Conservation (phyloP, 495 filamentous ascomycete genomes). For the Haplographium delicatum region DNA sequence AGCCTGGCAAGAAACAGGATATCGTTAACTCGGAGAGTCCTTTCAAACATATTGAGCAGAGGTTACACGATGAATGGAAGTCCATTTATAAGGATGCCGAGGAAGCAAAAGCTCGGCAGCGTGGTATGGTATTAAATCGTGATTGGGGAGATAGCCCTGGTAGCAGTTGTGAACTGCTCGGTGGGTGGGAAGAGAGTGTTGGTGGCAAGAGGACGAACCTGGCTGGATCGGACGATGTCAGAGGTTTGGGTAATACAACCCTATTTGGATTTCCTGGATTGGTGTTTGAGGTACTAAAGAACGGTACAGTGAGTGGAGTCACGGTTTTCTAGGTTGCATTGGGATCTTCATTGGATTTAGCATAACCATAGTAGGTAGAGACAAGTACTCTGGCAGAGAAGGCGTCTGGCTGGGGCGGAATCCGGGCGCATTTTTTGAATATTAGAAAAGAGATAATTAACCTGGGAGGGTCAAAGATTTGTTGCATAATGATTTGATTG, state of each 20-base stretch:
- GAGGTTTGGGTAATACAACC: slow-evolving; percentile 72
- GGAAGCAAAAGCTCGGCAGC: slow-evolving; percentile 58
- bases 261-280: slow-evolving; percentile 91
- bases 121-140: slow-evolving; percentile 82
- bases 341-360: slow-evolving; percentile 1
- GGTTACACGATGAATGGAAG: slow-evolving; percentile 68
- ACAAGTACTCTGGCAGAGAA: too few relatives aligned
- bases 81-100: slow-evolving; percentile 54
- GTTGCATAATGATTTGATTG: too few relatives aligned
- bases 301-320: slow-evolving; percentile 79
- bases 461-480: too few relatives aligned
- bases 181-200: slow-evolving; percentile 79
- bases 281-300: slow-evolving; percentile 93
- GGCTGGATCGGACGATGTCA: slow-evolving; percentile 40
- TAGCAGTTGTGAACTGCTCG: slow-evolving; percentile 82
- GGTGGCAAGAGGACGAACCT: slow-evolving; percentile 28
- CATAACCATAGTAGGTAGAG: too few relatives aligned
- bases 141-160: slow-evolving; percentile 90
- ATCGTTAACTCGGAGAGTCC: slow-evolving; percentile 68
- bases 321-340: slow-evolving; percentile 63
- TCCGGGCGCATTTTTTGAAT: too few relatives aligned
- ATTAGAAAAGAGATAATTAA: too few relatives aligned
- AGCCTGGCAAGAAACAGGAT: slow-evolving; percentile 13
- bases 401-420: too few relatives aligned
- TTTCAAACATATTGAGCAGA: slow-evolving; percentile 62